These are phyloP conservation scores for Lasiodiplodia gonubiensis DNA, from an alignment of 2,329 filamentous ascomycete species.

Conservation along the genomic window DNA sequence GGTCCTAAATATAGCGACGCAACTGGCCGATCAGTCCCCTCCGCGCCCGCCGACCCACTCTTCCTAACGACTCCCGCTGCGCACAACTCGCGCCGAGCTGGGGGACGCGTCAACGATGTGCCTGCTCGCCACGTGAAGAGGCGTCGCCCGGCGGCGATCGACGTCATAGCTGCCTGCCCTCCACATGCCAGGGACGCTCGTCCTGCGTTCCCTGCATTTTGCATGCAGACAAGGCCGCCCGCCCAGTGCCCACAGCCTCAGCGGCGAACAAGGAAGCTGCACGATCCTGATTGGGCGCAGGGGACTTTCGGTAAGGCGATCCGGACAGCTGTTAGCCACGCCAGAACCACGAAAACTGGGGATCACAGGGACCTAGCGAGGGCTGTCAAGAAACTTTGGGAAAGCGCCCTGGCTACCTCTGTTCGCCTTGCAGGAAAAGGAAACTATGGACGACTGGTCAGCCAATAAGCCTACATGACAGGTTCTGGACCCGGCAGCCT, in stretches of 20 bases:
- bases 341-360: neutral
- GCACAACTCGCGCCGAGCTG: neutral
- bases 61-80: neutral
- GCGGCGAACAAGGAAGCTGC: conserved; percentile 13
- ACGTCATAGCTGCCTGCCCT: conserved; percentile 12
- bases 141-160: neutral
- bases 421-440: neutral
- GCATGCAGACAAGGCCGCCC: conserved; percentile 4
- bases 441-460: neutral
- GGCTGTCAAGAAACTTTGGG: neutral
- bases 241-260: conserved; percentile 21
- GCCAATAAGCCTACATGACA: neutral
- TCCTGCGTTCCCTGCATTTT: conserved; percentile 8
- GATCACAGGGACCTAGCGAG: neutral
- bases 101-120: conserved; percentile 15
- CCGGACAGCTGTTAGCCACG: neutral
- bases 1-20: conserved; percentile 20
- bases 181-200: neutral
- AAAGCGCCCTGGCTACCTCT: neutral
- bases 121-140: conserved; percentile 19
- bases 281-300: neutral
- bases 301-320: conserved; percentile 4
- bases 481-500: neutral
- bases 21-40: neutral
- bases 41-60: neutral